Evolutionary conservation across 2,329 filamentous ascomycete genomes (phyloP).

Genomic region (Alternaria sp.): DNA sequence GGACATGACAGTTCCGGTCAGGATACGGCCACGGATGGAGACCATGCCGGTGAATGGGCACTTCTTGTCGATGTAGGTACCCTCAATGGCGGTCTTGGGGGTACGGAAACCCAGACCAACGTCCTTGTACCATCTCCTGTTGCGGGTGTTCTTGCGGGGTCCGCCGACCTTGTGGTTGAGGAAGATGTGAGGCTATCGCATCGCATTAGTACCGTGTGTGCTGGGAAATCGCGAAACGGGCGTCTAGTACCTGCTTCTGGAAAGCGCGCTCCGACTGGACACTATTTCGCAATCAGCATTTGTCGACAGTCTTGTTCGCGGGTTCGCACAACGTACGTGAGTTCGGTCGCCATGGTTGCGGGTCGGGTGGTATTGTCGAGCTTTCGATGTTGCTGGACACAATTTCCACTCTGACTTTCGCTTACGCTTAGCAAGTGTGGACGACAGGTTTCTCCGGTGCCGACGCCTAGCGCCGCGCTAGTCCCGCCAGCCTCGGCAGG

Average conservation of each 20-base stretch:
- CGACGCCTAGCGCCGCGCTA: conserved; percentile 14
- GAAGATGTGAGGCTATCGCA: conserved; percentile 95
- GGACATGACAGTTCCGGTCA: conserved; percentile 97
- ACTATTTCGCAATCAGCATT: conserved; percentile 67
- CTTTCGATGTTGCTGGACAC: conserved; percentile 24
- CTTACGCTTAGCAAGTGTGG: conserved; percentile 18
- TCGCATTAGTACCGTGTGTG: conserved; percentile 41
- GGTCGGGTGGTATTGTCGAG: conserved; percentile 47
- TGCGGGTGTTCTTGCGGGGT: conserved; percentile 53
- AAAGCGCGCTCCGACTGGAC: conserved; percentile 99
- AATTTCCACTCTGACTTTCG: conserved; percentile 20
- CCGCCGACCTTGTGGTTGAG: conserved; percentile 93
- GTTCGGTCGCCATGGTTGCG: conserved; percentile 56
- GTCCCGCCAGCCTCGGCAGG: conserved; percentile 16
- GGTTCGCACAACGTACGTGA: conserved; percentile 48
- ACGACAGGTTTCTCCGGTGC: conserved; percentile 14
- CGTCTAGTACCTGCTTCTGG: conserved; percentile 73
- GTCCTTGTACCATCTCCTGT: conserved; percentile 98
- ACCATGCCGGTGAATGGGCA: conserved; percentile 99
- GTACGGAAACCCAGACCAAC: conserved; percentile 99
- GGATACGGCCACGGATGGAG: conserved; percentile 99
- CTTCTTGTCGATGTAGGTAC: conserved; percentile 99
- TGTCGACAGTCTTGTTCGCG: conserved; percentile 6
- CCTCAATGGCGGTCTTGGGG: conserved; percentile 98
- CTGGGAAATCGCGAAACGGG: conserved; percentile 22